phyloP scores from a whole-genome alignment of 164 flowering plant genomes.

The Vitis riparia region DNA sequence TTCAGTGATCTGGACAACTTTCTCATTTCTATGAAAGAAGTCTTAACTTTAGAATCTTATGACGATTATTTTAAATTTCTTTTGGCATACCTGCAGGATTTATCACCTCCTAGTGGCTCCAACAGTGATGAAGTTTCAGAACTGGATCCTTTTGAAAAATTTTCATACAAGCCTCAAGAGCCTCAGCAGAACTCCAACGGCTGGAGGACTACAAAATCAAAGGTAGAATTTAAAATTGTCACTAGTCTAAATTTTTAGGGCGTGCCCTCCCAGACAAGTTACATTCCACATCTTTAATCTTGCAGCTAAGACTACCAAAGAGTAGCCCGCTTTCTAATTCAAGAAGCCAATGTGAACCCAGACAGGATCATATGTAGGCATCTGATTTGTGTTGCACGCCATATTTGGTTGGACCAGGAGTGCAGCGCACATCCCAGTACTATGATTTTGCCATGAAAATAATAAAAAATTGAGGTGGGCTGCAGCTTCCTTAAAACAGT shows the following conservation, averaged over 20 bases:
- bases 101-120: constrained; percentile 16
- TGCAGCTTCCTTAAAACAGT: no score
- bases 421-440: no score
- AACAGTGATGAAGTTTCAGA: constrained; percentile 16
- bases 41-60: no score
- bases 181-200: constrained; percentile 34
- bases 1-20: neutral
- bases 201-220: constrained; percentile 71
- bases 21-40: no score
- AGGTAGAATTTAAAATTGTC: constrained; percentile 33
- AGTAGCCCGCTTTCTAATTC: constrained; percentile 21
- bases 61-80: no score
- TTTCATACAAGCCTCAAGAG: constrained; percentile 28
- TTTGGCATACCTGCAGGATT: constrained; percentile 25
- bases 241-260: no score
- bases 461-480: no score
- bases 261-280: neutral
- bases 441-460: no score
- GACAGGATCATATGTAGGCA: neutral
- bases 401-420: no score
- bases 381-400: neutral
- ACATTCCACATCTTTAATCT: neutral
- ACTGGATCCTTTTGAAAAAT: constrained; percentile 38
- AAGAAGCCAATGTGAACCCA: neutral
- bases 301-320: constrained; percentile 65